These are phyloP conservation scores for Hypoxylon sp. DNA, from an alignment of 2,329 filamentous ascomycete genomes.

Conservation along the genomic window DNA sequence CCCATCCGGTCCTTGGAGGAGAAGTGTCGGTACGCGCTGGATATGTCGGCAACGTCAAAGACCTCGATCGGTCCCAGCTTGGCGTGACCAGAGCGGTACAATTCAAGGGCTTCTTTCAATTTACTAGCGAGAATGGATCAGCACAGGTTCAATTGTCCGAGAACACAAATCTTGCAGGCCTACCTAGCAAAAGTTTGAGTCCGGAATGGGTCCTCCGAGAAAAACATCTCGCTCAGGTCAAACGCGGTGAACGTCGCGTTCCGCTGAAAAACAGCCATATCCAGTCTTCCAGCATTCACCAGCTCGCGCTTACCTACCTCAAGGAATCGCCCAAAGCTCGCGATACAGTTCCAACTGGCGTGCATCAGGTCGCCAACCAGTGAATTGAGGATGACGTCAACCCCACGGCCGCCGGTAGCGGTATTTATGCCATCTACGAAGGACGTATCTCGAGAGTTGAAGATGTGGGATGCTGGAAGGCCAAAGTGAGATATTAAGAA, in stretches of 20 bases:
- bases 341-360: conserved; percentile 48
- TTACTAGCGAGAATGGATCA: neutral
- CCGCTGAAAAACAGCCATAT: conserved; percentile 51
- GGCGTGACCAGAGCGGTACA: conserved; percentile 29
- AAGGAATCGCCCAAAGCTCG: conserved; percentile 52
- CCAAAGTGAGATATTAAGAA: conserved; percentile 41
- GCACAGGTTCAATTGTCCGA: neutral
- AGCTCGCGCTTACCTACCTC: conserved; percentile 54
- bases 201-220: conserved; percentile 8
- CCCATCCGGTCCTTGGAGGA: conserved; percentile 31
- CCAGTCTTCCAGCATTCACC: conserved; percentile 47
- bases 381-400: conserved; percentile 54
- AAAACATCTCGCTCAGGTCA: conserved; percentile 44
- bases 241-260: conserved; percentile 53
- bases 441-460: conserved; percentile 43
- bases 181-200: neutral
- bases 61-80: conserved; percentile 7
- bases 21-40: conserved; percentile 32
- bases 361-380: conserved; percentile 51
- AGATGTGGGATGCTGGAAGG: conserved; percentile 46
- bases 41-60: conserved; percentile 26
- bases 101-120: conserved; percentile 19
- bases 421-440: conserved; percentile 45
- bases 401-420: conserved; percentile 39
- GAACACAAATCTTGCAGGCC: neutral